phyloP scores from a whole-genome alignment of 768 basidiomycete species.

The Hebeloma cylindrosporum region DNA sequence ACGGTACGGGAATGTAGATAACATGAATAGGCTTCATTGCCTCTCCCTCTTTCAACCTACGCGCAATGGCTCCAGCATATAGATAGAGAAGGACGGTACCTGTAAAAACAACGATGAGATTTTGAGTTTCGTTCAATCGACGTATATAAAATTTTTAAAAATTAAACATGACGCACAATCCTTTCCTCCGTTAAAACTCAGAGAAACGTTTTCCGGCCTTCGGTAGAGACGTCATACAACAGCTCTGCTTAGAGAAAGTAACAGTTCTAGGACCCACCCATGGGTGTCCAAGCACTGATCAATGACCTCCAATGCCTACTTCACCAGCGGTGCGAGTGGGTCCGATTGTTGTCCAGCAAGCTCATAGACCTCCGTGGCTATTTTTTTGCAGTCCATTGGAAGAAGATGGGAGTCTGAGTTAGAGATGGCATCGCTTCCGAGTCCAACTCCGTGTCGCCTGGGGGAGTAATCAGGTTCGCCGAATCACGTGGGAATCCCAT shows the following conservation, averaged over 20 bases:
- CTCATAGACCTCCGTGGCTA: conserved; percentile 59
- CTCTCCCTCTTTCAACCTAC: conserved; percentile 34
- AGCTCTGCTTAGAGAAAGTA: conserved; percentile 15
- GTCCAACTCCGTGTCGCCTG: conserved; percentile 1
- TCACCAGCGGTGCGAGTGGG: conserved; percentile 59
- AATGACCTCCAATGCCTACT: conserved; percentile 81
- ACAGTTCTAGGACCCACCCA: conserved; percentile 60
- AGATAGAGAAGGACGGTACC: conserved; percentile 96
- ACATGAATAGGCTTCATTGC: conserved; percentile 53
- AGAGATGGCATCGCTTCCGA: conserved; percentile 16
- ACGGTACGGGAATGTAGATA: conserved; percentile 87
- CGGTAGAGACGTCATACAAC: conserved; percentile 16
- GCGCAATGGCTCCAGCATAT: conserved; percentile 70
- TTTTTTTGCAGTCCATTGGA: conserved; percentile 48
- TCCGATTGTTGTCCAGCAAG: conserved; percentile 50
- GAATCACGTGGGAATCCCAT: conserved; percentile 2
- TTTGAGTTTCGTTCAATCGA: too few relatives aligned
- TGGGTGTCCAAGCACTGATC: conserved; percentile 72
- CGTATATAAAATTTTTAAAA: too few relatives aligned
- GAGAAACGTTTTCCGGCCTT: conserved; percentile 69
- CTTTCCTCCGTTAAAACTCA: conserved; percentile 99
- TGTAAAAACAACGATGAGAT: conserved; percentile 36
- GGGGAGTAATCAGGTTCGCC: conserved; percentile 8
- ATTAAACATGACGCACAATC: conserved; percentile 70
- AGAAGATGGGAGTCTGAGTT: conserved; percentile 9